A percentile compares a stretch with the other conserved stretches of the same genome.
phyloP scores from a whole-genome alignment of 2,329 filamentous ascomycete species.

The Lecanicillium sp. region DNA sequence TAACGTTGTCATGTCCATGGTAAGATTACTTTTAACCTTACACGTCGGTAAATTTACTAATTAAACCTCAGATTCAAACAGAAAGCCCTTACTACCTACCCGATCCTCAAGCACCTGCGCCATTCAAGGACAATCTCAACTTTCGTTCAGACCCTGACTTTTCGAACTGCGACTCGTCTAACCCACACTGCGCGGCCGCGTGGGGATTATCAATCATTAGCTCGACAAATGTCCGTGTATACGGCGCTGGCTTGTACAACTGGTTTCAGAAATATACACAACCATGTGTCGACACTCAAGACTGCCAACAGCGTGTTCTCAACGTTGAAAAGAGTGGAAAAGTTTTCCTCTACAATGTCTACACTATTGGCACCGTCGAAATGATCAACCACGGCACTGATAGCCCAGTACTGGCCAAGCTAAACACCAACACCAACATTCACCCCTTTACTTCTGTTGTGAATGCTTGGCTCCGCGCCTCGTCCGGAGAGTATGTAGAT shows the following conservation, averaged over 20 bases:
- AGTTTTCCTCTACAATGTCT: slow-evolving; percentile 11
- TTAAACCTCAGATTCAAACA: slow-evolving; percentile 2
- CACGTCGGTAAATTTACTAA: not conserved
- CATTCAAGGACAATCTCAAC: not conserved
- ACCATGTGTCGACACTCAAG: slow-evolving; percentile 13
- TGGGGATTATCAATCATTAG: slow-evolving; percentile 12
- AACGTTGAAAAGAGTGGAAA: slow-evolving; percentile 3
- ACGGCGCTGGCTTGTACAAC: slow-evolving; percentile 16
- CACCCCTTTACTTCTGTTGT: slow-evolving; percentile 9
- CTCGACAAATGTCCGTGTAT: slow-evolving; percentile 11
- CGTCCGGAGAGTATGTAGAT: slow-evolving; percentile 7
- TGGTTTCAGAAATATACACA: slow-evolving; percentile 16
- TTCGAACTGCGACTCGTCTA: slow-evolving; percentile 4
- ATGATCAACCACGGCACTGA: slow-evolving; percentile 4
- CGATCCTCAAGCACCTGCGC: not conserved
- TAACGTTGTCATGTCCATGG: slow-evolving; percentile 5
- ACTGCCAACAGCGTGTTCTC: slow-evolving; percentile 11
- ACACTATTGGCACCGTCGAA: slow-evolving; percentile 9
- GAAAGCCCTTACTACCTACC: slow-evolving; percentile 4
- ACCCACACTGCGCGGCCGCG: slow-evolving; percentile 10
- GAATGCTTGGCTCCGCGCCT: slow-evolving; percentile 9
- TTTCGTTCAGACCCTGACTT: slow-evolving; percentile 3
- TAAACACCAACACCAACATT: slow-evolving; percentile 9
- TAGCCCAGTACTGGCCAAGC: slow-evolving; percentile 8
- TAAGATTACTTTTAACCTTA: not conserved